Evolutionary conservation across 2,329 filamentous ascomycete genomes (phyloP).

Genomic region (Parascedosporium putredinis): DNA sequence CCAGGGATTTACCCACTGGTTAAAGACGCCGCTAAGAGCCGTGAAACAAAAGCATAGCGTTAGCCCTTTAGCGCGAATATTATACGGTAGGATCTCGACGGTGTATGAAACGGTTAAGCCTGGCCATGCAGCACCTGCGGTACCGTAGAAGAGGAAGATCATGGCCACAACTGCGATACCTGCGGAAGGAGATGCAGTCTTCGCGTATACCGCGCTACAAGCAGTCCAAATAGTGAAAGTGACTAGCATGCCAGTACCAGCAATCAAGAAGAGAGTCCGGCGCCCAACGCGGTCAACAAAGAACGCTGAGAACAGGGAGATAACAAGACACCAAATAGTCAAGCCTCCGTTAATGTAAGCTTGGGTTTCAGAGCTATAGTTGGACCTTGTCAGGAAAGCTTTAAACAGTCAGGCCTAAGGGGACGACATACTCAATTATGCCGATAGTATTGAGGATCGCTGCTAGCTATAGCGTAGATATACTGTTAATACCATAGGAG

Average conservation of each 20-base stretch:
- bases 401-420: conserved; percentile 40
- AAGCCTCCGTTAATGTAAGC: conserved; percentile 15
- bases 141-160: conserved; percentile 38
- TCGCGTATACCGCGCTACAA: conserved; percentile 21
- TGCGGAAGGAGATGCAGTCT: conserved; percentile 18
- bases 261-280: conserved; percentile 40
- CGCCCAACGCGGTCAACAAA: conserved; percentile 34
- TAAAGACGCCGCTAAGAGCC: conserved; percentile 20
- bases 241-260: conserved; percentile 18
- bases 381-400: too few species aligned
- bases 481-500: background rate
- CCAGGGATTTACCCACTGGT: conserved; percentile 37
- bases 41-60: conserved; percentile 21
- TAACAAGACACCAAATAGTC: conserved; percentile 31
- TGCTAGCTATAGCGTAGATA: conserved; percentile 23
- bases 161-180: conserved; percentile 23
- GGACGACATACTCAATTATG: conserved; percentile 34
- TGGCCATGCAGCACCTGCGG: conserved; percentile 44
- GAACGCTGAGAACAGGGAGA: conserved; percentile 28
- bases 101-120: conserved; percentile 39
- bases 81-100: conserved; percentile 42
- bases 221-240: conserved; percentile 25
- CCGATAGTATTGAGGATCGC: conserved; percentile 39
- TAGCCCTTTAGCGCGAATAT: conserved; percentile 41
- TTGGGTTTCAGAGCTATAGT: conserved; percentile 24